Base-by-base conservation (phyloP, 2,329 filamentous ascomycete species). In the Orbilia javanica region DNA sequence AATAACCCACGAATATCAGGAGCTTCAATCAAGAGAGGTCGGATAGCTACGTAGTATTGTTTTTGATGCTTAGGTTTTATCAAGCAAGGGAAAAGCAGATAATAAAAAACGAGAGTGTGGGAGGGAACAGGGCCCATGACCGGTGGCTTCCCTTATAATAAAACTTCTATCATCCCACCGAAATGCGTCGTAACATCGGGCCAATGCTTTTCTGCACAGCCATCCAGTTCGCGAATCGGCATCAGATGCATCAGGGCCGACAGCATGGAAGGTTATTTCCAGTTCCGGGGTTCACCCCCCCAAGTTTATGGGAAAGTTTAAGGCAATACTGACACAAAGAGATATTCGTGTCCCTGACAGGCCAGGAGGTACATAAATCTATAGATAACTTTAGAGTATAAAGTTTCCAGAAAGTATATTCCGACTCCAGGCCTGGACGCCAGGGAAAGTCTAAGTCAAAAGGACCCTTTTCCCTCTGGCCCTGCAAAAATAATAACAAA, bases 191-290 rank as follows among this genome's bases (percentile, higher is more conserved):
- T 42, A 25, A 7, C 55, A 27, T 60, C 34, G 34, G 55, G 27
- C 42, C 27, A 60, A 60, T 60, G 31, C 55, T 39, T 42, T 60
- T 25, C 55, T 60, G 34, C 55, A 60, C 27, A 64, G 29, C 34
- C 65, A 70, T 63, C 46, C 68, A 48, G 68, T 34, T 72, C 57
- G 22, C 63, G 48, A 55, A 46, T 46, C 60, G 57, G 48, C 46
- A 57, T 53, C n/a, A 31, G 53, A 39, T 29, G 48, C 34, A 55
- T 57, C 36, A 60, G 36, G 29, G 39, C 53, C 34, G 10, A 39
- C 27, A 60, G 20, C 31, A 27, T 22, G 34, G 34, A 60, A 42
- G n/a, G 31, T 25, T 39, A 44, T 29, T 34, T 31, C 65, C 34
- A 57, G 39, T 68, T 57, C 65, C 63, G 46, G 64, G 31, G 22